Conservation (phyloP, 208 protist species). For the Leishmania amazonensis region DNA sequence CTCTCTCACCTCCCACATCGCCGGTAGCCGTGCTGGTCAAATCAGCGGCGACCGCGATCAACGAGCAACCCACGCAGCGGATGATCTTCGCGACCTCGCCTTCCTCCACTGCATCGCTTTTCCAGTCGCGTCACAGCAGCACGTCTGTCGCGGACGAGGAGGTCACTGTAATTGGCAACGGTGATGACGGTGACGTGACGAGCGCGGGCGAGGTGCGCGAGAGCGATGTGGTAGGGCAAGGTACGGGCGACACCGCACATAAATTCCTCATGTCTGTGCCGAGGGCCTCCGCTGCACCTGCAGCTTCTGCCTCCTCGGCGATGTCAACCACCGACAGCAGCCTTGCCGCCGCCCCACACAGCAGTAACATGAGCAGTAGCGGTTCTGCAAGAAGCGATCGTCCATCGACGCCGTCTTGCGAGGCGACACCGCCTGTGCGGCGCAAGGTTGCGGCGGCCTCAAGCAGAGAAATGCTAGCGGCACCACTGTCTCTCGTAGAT, state of each 20-base stretch:
- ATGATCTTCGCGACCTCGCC: not conserved
- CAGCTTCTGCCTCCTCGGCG: not conserved
- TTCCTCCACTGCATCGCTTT: not conserved
- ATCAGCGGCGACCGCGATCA: not conserved
- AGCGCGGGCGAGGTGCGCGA: not conserved
- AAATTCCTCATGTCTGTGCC: not conserved
- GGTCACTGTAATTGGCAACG: not conserved
- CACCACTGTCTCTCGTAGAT: not conserved
- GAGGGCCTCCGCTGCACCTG: not conserved
- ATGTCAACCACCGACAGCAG: not conserved
- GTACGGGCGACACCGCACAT: too few species aligned
- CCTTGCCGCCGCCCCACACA: not conserved
- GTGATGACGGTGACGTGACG: not conserved
- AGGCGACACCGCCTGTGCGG: not conserved
- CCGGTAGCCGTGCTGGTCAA: not conserved
- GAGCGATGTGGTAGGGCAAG: not conserved
- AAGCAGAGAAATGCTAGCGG: not conserved
- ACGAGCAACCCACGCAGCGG: not conserved
- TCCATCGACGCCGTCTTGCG: not conserved
- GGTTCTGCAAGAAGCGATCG: not conserved
- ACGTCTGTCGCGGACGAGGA: not conserved
- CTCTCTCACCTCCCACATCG: slow-evolving; percentile 2
- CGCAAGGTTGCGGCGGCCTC: not conserved
- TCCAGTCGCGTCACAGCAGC: not conserved
- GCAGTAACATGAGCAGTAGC: not conserved